Conservation (phyloP, 2,329 filamentous ascomycete genomes). For the Endothia cerciana region DNA sequence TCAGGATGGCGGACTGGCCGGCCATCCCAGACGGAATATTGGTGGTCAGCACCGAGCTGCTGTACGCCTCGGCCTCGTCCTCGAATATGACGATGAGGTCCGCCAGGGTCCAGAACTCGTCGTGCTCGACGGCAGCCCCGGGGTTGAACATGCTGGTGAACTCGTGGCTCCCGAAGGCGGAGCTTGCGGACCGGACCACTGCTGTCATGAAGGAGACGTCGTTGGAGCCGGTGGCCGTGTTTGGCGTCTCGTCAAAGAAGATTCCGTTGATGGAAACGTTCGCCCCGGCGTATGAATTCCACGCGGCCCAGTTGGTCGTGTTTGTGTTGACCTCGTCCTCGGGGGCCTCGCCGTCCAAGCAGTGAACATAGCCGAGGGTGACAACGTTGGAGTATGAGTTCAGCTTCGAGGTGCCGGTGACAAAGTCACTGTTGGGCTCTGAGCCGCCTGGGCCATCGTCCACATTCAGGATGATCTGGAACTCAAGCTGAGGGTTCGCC, state of each 20-base stretch:
- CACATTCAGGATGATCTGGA: constrained; percentile 25
- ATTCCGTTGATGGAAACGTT: constrained; percentile 26
- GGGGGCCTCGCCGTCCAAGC: constrained; percentile 8
- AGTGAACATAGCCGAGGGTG: constrained; percentile 25
- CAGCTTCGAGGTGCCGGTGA: constrained; percentile 11
- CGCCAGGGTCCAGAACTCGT: constrained; percentile 14
- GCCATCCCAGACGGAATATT: constrained; percentile 17
- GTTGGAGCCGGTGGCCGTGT: constrained; percentile 24
- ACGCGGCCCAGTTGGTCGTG: constrained; percentile 17
- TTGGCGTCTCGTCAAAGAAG: constrained; percentile 30
- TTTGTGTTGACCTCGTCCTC: constrained; percentile 18
- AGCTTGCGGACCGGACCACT: constrained; percentile 10
- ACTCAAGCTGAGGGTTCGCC: constrained; percentile 21
- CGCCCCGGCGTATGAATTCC: constrained; percentile 12
- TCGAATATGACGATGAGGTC: constrained; percentile 21
- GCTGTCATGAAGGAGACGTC: constrained; percentile 21
- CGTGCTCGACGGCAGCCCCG: constrained; percentile 10
- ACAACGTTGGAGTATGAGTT: constrained; percentile 22
- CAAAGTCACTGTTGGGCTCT: constrained; percentile 9
- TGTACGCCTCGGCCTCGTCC: constrained; percentile 17
- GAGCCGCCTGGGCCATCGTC: constrained; percentile 22
- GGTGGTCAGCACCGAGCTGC: constrained; percentile 1
- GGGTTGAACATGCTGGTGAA: constrained; percentile 26
- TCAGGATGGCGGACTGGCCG: constrained; percentile 18
- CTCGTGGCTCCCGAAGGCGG: constrained; percentile 7